Evolutionary conservation across 176 grass and related monocot genomes (phyloP), one percentile per base, ranked within the genome.

Genomic region (Carex kokanica): DNA sequence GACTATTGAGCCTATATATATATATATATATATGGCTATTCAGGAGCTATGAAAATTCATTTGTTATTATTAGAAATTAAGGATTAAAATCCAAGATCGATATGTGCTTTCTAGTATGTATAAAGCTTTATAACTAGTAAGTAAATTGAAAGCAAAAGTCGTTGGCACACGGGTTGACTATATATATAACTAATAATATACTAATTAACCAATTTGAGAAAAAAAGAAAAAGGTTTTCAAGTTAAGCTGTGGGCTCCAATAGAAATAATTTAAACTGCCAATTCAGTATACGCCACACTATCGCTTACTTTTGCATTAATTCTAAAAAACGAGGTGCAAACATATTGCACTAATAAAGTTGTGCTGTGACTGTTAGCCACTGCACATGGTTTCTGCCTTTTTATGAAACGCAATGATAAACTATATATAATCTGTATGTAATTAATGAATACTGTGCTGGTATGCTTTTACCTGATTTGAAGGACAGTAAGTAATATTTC

Each of bases 221-320:
- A 27, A 27, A 27, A 2, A 27, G 1, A 1, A 27, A 27, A 27
- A 27, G 27, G 27, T 27, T 27, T 27, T 27, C 27, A 27, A 27
- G 27, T 27, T 27, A 27, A 74, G 52, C 82, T 74, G 65, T 84
- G 82, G 82, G 82, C 59, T 62, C 29, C 78, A 63, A 81, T 60
- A 63, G 59, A 81, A 38, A 62, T 23, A 81, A 63, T 78, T 56
- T 78, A 27, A 77, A 55, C 73, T 9, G 25, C 24, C 73, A 14
- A 54, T 78, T 55, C 24, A 78, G 24, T 56, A 56, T 51, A 2
- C 20, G 45, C 16, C 23, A 75, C 9, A 49, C 45, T 77, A 17
- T 47, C 23, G 10, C 47, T 77, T 77, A 77, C 21, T 75, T 75
- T 54, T 75, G 72, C 21, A 53, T 53, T 75, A 54, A 75, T 25